phyloP scores from a whole-genome alignment of 2,329 filamentous ascomycete species.

The Tolypocladium endophyticum region DNA sequence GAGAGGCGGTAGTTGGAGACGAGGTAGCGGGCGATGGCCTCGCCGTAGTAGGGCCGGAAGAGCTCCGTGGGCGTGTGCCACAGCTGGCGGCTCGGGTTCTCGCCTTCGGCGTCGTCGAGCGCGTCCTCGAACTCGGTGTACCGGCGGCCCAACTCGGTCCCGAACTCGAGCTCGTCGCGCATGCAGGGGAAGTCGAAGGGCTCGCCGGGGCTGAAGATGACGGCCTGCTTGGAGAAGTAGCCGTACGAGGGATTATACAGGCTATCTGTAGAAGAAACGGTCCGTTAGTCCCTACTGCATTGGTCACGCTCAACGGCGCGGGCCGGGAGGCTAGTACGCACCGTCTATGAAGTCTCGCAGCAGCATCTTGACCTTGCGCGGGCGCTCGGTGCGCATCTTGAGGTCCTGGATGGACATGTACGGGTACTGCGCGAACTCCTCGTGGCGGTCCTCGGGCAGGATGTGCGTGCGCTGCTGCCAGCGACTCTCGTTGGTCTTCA shows the following conservation, averaged over 20 bases:
- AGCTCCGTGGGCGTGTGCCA: conserved; percentile 99
- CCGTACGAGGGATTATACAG: conserved; percentile 91
- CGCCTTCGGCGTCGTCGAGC: conserved; percentile 59
- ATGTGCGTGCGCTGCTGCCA: conserved; percentile 81
- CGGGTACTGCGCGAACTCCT: conserved; percentile 75
- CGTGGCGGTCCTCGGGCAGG: conserved; percentile 63
- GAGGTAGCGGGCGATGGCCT: conserved; percentile 92
- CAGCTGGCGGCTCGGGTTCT: conserved; percentile 70
- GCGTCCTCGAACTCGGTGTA: conserved; percentile 87
- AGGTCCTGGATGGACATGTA: conserved; percentile 77
- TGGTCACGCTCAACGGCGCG: background rate
- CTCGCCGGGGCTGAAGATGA: conserved; percentile 87
- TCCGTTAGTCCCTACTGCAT: conserved; percentile 6
- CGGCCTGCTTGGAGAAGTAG: conserved; percentile 92
- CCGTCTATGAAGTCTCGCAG: conserved; percentile 96
- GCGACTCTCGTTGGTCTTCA: conserved; percentile 49
- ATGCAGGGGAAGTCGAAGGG: conserved; percentile 81
- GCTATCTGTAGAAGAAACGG: conserved; percentile 50
- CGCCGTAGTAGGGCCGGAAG: conserved; percentile 92
- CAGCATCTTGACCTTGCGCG: conserved; percentile 88
- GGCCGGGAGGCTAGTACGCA: conserved; percentile 19
- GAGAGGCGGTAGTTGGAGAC: conserved; percentile 93
- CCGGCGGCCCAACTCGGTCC: conserved; percentile 61
- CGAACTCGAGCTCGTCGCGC: conserved; percentile 77
- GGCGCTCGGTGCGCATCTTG: conserved; percentile 61